phyloP scores from a whole-genome alignment of 345 rosid genomes.

The Eutrema heterophyllum region DNA sequence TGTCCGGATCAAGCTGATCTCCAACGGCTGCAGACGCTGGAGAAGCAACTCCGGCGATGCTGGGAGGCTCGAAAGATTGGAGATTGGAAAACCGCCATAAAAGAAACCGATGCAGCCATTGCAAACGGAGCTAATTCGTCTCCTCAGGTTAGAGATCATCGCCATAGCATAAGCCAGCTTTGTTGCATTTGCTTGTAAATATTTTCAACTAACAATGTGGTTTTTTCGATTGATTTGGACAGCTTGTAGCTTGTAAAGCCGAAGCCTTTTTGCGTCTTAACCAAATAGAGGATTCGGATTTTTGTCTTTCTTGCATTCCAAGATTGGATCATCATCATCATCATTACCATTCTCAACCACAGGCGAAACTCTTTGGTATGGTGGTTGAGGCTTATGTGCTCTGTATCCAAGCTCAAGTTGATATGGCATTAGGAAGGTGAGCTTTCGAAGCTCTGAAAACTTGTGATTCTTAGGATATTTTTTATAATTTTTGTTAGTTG shows the following conservation, averaged over 20 bases:
- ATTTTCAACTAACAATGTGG: slow-evolving; percentile 7
- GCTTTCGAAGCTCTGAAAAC: slow-evolving; percentile 26
- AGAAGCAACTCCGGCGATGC: slow-evolving; percentile 69
- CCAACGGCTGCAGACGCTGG: slow-evolving; percentile 65
- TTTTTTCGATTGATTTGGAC: slow-evolving; percentile 26
- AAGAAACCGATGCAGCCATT: slow-evolving; percentile 77
- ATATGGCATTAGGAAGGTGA: slow-evolving; percentile 96
- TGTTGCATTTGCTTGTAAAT: not conserved
- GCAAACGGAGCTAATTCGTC: slow-evolving; percentile 73
- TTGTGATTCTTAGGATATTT: not conserved
- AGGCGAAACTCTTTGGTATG: slow-evolving; percentile 57
- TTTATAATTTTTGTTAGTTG: not conserved
- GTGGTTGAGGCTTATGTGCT: slow-evolving; percentile 66
- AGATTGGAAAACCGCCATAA: slow-evolving; percentile 66
- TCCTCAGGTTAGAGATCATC: slow-evolving; percentile 53
- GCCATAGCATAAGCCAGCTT: not conserved
- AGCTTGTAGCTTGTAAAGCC: slow-evolving; percentile 84
- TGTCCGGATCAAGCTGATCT: slow-evolving; percentile 63
- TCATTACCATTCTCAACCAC: slow-evolving; percentile 4
- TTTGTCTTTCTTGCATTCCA: slow-evolving; percentile 44
- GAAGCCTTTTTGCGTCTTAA: slow-evolving; percentile 87
- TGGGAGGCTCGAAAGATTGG: slow-evolving; percentile 67
- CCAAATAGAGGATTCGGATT: slow-evolving; percentile 64
- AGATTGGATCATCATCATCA: slow-evolving; percentile 37
- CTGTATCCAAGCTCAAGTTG: slow-evolving; percentile 72